phyloP scores from a whole-genome alignment of 2,329 filamentous ascomycete genomes.

The Diplodia seriata region DNA sequence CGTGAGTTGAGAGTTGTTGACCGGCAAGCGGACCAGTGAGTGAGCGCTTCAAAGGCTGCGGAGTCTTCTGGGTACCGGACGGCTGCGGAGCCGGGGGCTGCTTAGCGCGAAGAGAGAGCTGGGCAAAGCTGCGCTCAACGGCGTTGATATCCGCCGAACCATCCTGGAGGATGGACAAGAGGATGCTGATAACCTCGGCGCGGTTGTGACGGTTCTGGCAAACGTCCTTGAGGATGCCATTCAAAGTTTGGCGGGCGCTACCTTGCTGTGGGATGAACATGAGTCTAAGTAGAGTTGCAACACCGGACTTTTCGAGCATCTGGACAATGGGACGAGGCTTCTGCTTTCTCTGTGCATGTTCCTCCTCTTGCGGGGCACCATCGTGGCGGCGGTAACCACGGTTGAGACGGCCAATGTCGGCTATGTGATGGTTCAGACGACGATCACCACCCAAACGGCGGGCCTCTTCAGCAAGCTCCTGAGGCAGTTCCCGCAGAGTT shows the following conservation, averaged over 20 bases:
- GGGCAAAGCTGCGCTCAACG: conserved; percentile 93
- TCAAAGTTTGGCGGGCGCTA: conserved; percentile 81
- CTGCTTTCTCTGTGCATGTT: conserved; percentile 65
- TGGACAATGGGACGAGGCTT: conserved; percentile 86
- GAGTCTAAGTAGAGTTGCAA: conserved; percentile 93
- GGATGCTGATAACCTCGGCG: conserved; percentile 88
- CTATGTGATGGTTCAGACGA: conserved; percentile 60
- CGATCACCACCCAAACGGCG: conserved; percentile 69
- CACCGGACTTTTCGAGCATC: conserved; percentile 94
- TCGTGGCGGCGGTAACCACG: conserved; percentile 35
- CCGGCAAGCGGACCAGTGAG: conserved; percentile 65
- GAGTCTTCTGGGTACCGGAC: conserved; percentile 67
- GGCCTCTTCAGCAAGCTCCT: conserved; percentile 85
- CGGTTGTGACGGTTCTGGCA: conserved; percentile 97
- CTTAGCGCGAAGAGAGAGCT: conserved; percentile 89
- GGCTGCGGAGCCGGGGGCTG: conserved; percentile 61
- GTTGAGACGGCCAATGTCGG: conserved; percentile 39
- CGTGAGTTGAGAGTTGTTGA: conserved; percentile 60
- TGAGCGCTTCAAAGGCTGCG: conserved; percentile 77
- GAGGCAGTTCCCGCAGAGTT: conserved; percentile 80
- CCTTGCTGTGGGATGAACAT: conserved; percentile 97
- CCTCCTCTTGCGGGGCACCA: conserved; percentile 50
- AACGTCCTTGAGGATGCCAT: conserved; percentile 86
- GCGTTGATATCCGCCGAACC: conserved; percentile 92
- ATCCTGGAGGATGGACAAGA: conserved; percentile 93